Percentiles rank a stretch among this genome's conserved stretches.
Evolutionary conservation across 495 filamentous ascomycete species (phyloP).

Genomic region (Xylaria telfairii): DNA sequence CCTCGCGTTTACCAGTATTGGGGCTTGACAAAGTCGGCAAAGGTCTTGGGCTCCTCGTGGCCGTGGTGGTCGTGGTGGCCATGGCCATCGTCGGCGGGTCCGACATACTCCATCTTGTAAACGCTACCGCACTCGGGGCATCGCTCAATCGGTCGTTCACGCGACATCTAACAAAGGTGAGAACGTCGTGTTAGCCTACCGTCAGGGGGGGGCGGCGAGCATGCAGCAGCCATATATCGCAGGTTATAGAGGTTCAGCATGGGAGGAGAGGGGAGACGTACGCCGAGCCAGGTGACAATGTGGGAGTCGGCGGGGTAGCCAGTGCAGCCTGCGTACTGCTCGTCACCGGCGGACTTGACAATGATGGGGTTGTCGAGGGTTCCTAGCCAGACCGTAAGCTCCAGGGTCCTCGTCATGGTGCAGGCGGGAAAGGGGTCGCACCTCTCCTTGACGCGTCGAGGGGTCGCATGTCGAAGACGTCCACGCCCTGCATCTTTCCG

Average conservation of each 20-base stretch:
- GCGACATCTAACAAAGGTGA: slow-evolving; percentile 66
- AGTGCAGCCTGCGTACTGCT: slow-evolving; percentile 97
- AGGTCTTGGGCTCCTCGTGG: slow-evolving; percentile 85
- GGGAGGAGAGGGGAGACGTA: slow-evolving; percentile 52
- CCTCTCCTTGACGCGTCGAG: slow-evolving; percentile 88
- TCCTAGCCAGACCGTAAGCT: slow-evolving; percentile 58
- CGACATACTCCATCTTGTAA: slow-evolving; percentile 96
- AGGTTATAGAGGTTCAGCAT: not conserved
- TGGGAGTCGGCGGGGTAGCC: slow-evolving; percentile 92
- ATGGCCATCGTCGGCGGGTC: slow-evolving; percentile 73
- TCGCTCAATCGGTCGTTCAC: slow-evolving; percentile 87
- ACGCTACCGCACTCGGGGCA: slow-evolving; percentile 95
- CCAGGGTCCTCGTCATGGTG: not conserved
- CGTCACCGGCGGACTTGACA: slow-evolving; percentile 87
- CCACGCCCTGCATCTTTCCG: slow-evolving; percentile 98
- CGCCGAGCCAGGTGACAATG: slow-evolving; percentile 84
- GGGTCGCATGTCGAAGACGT: slow-evolving; percentile 98
- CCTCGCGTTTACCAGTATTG: slow-evolving; percentile 73
- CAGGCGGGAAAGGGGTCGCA: slow-evolving; percentile 45
- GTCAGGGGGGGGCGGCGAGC: not conserved
- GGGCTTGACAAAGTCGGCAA: slow-evolving; percentile 90
- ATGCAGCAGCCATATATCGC: not conserved
- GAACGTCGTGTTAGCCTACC: slow-evolving; percentile 24
- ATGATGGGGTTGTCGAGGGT: slow-evolving; percentile 89
- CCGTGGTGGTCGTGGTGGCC: slow-evolving; percentile 61